Percentiles rank a stretch among this genome's conserved stretches.
These are phyloP conservation scores for Aspergillus piperis DNA, from an alignment of 2,329 filamentous ascomycete species.

Conservation along the genomic window DNA sequence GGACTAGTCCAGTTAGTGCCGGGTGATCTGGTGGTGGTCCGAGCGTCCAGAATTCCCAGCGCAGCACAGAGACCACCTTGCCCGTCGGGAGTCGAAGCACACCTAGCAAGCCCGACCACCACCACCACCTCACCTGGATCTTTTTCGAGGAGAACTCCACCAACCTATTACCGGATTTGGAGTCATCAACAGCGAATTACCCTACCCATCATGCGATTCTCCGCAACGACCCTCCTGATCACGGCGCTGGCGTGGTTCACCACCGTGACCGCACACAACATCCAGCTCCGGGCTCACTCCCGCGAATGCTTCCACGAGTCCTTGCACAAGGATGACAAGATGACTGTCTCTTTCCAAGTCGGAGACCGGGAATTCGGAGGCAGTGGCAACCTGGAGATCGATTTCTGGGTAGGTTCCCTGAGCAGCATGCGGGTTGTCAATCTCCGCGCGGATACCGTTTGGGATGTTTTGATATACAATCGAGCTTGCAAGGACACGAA, in stretches of 20 bases:
- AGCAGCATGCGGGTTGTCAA: neutral
- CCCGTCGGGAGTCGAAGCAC: conserved; percentile 26
- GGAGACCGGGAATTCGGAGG: conserved; percentile 95
- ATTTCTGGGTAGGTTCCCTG: conserved; percentile 82
- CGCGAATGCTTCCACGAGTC: conserved; percentile 97
- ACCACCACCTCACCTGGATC: conserved; percentile 14
- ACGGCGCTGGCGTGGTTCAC: conserved; percentile 60
- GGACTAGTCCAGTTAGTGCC: neutral
- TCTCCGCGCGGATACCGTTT: neutral
- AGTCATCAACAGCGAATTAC: neutral
- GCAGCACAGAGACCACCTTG: conserved; percentile 35
- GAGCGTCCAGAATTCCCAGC: conserved; percentile 35
- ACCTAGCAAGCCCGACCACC: conserved; percentile 10
- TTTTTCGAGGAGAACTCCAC: neutral
- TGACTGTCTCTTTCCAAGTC: conserved; percentile 98
- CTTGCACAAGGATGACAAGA: conserved; percentile 90
- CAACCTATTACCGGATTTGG: neutral
- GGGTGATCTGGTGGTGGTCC: conserved; percentile 32
- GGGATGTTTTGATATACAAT: neutral
- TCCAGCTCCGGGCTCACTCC: conserved; percentile 88
- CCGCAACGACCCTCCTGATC: conserved; percentile 44
- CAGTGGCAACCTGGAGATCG: conserved; percentile 91
- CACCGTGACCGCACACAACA: conserved; percentile 81
- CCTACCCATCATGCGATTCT: conserved; percentile 43
- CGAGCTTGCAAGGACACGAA: neutral